These are phyloP conservation scores for Gastrolobium bilobum DNA, from an alignment of 306 rosid species.

Conservation along the genomic window DNA sequence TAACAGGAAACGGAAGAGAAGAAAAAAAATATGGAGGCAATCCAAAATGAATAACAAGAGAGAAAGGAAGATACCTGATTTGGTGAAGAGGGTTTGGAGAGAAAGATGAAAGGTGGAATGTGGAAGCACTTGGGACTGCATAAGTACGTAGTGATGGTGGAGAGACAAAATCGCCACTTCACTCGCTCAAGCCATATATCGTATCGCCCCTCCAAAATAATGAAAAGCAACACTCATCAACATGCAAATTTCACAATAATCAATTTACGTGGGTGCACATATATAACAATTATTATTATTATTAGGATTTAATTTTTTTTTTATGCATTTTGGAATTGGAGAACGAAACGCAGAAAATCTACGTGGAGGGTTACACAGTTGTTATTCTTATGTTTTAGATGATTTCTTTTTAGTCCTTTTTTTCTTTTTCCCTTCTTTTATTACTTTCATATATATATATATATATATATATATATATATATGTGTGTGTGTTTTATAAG, in stretches of 20 bases:
- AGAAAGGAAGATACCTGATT: conserved; percentile 50
- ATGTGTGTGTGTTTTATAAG: too few species aligned
- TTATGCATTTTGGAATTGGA: too few species aligned
- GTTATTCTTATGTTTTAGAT: too few species aligned
- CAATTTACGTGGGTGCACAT: not conserved
- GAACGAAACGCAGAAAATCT: too few species aligned
- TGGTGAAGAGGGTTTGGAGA: conserved; percentile 38
- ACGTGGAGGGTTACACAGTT: too few species aligned
- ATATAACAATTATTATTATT: too few species aligned
- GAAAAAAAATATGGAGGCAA: not conserved
- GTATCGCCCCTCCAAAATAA: not conserved
- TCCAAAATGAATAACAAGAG: conserved; percentile 12
- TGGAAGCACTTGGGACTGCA: conserved; percentile 35
- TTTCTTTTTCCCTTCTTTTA: too few species aligned
- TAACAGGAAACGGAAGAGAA: conserved; percentile 14
- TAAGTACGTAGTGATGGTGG: conserved; percentile 39
- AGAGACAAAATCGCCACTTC: conserved; percentile 59
- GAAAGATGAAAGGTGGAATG: conserved; percentile 41
- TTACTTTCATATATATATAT: too few species aligned
- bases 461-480: too few species aligned
- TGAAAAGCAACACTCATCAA: not conserved
- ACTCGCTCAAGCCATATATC: conserved; percentile 37
- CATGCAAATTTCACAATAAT: not conserved
- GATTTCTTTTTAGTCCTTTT: too few species aligned
- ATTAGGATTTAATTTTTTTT: too few species aligned